Evolutionary conservation across 2,329 filamentous ascomycete genomes (phyloP), one percentile per base, ranked within the genome.

Genomic region (Clonostachys sp.): DNA sequence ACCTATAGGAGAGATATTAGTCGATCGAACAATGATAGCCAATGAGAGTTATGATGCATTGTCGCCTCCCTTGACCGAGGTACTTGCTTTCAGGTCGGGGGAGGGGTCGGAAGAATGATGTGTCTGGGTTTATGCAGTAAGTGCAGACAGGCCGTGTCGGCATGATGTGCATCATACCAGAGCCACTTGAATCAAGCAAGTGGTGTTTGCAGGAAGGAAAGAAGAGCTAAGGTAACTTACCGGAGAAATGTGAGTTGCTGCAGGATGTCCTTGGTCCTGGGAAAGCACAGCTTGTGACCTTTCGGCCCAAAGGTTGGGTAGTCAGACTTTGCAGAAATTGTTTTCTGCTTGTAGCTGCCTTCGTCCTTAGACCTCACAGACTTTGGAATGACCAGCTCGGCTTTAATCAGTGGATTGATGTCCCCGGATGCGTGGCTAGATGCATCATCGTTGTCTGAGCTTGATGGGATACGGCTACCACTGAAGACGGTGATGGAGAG

Each of bases 361-460:
- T 47, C 55, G 16, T 63, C 61, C 30, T 58, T 63, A 14, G 50
- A 45, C 24, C 57, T 74, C 50, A 65, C 65, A 8, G 63, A 61
- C 50, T 75, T 87, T 60, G 94, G 90, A 14, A 91, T 81, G 63
- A 95, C 89, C 47, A 96, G 67, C 61, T 94, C 87, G 52, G 85
- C 86, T 61, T 86, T 90, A 57, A 96, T 78, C 50, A 87, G 81
- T 2, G 89, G 89, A 38, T 83, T 81, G 51, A 94, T 49, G 16
- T 55, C 56, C 45, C 60, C 61, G 5, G 33, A 57, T 41, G 64
- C 65, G 43, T 59, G 61, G 44, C 49, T 52, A n/a, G 14, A n/a
- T n/a, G 14, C 36, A 13, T 65, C 60, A 5, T 50, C 48, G 7
- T 59, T 53, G 48, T 67, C 62, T 45, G 64, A 55, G 38, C 56